These are phyloP conservation scores for Claviceps pazoutovae DNA, from an alignment of 2,329 filamentous ascomycete genomes.

Conservation along the genomic window DNA sequence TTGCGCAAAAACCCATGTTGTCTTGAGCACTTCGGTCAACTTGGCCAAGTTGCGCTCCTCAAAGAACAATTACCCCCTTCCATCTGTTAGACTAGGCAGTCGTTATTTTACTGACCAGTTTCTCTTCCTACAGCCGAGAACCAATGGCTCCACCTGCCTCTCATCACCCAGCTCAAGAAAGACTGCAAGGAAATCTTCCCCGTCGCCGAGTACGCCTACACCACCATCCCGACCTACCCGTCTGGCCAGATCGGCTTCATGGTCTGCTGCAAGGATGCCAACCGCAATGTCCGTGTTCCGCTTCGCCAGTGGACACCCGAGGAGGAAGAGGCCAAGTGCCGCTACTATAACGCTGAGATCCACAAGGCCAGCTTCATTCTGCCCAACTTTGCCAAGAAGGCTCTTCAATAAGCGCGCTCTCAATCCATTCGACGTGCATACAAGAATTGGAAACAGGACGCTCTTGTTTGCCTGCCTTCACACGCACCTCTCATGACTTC, in stretches of 20 bases:
- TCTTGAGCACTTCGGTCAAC: background rate
- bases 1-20: background rate
- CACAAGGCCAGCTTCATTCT: slow-evolving; percentile 90
- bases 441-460: slow-evolving; percentile 1
- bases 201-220: slow-evolving; percentile 95
- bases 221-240: slow-evolving; percentile 97
- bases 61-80: background rate
- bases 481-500: too few species aligned
- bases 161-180: slow-evolving; percentile 94
- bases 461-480: background rate
- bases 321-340: slow-evolving; percentile 86
- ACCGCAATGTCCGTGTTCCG: slow-evolving; percentile 71
- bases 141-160: slow-evolving; percentile 92
- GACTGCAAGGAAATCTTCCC: slow-evolving; percentile 95
- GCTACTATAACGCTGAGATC: slow-evolving; percentile 95
- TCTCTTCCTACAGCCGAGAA: slow-evolving; percentile 64
- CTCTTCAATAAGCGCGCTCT: slow-evolving; percentile 33
- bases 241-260: slow-evolving; percentile 99
- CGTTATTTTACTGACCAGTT: slow-evolving; percentile 7
- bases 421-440: too few species aligned
- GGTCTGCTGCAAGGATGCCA: slow-evolving; percentile 94
- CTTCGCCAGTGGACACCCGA: slow-evolving; percentile 67
- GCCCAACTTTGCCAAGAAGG: slow-evolving; percentile 83
- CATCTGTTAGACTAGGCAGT: background rate
- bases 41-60: background rate